Evolutionary conservation across 495 filamentous ascomycete species (phyloP).

Genomic region (Penicillium macrosclerotiorum): DNA sequence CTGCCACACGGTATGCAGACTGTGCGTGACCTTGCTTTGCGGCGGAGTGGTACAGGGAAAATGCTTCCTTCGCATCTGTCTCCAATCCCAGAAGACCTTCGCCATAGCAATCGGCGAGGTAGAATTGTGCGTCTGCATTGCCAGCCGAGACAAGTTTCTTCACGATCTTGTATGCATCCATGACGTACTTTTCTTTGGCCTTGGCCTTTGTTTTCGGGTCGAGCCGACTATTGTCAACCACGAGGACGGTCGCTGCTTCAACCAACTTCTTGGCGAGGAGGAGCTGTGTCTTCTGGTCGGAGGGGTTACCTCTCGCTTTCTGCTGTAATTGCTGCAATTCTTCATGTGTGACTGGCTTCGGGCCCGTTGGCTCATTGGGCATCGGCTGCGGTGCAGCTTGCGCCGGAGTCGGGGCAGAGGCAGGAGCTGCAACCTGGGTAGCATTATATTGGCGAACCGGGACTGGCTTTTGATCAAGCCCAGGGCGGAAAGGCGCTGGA

Average conservation of each 20-base stretch:
- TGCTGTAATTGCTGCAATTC: conserved; percentile 75
- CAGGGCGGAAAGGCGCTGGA: conserved; percentile 76
- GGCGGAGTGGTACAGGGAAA: conserved; percentile 87
- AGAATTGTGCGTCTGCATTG: conserved; percentile 88
- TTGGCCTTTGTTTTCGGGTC: conserved; percentile 74
- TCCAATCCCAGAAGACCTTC: conserved; percentile 69
- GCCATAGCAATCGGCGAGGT: conserved; percentile 85
- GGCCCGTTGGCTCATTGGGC: conserved; percentile 24
- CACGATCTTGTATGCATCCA: conserved; percentile 84
- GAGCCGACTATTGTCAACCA: conserved; percentile 62
- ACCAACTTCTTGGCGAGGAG: conserved; percentile 79
- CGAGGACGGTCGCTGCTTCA: conserved; percentile 76
- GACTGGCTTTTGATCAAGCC: conserved; percentile 65
- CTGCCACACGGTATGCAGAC: conserved; percentile 89
- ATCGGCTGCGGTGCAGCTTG: conserved; percentile 30
- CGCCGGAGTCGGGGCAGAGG: conserved; percentile 23
- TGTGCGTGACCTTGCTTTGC: conserved; percentile 84
- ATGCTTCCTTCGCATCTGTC: conserved; percentile 83
- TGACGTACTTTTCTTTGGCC: conserved; percentile 76
- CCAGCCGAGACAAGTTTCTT: conserved; percentile 73
- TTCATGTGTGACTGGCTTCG: conserved; percentile 64
- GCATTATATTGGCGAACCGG: conserved; percentile 72
- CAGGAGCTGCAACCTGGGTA: conserved; percentile 26
- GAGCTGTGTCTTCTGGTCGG: conserved; percentile 68
- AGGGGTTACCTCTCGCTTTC: conserved; percentile 63